Percentiles rank a stretch among this genome's conserved stretches.
Conservation (phyloP, 2,329 filamentous ascomycete genomes). For the Pezicula neosporulosa region DNA sequence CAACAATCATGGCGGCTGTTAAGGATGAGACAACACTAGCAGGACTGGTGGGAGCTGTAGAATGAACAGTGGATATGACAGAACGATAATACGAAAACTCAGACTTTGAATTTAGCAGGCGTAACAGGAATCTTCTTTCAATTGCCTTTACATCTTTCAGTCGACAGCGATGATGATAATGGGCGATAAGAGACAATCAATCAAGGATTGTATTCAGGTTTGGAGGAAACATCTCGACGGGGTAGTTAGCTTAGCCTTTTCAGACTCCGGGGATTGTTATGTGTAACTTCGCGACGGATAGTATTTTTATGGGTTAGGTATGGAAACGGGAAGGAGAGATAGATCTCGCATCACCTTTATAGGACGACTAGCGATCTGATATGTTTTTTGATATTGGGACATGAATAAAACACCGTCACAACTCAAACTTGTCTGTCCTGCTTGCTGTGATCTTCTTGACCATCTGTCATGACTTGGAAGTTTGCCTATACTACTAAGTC, state of each 20-base stretch:
- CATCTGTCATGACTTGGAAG: too few relatives aligned
- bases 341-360: slow-evolving; percentile 7
- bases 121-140: slow-evolving; percentile 10
- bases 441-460: background rate
- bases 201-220: background rate
- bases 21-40: slow-evolving; percentile 4
- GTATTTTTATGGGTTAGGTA: background rate
- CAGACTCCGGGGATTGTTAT: slow-evolving; percentile 17
- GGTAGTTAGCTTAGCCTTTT: slow-evolving; percentile 10
- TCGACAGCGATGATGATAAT: slow-evolving; percentile 6
- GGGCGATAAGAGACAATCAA: background rate
- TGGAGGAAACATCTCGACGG: slow-evolving; percentile 19
- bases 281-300: slow-evolving; percentile 4
- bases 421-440: background rate
- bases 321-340: slow-evolving; percentile 5
- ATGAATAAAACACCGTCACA: background rate
- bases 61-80: slow-evolving; percentile 5
- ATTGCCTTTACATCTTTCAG: slow-evolving; percentile 5
- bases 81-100: slow-evolving; percentile 5
- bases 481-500: too few relatives aligned
- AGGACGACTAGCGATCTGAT: background rate
- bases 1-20: slow-evolving; percentile 9
- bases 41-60: slow-evolving; percentile 16
- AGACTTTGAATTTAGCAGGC: slow-evolving; percentile 16
- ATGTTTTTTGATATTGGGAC: background rate